phyloP scores from a whole-genome alignment of 768 basidiomycete genomes.

The Tulasnella sp. region DNA sequence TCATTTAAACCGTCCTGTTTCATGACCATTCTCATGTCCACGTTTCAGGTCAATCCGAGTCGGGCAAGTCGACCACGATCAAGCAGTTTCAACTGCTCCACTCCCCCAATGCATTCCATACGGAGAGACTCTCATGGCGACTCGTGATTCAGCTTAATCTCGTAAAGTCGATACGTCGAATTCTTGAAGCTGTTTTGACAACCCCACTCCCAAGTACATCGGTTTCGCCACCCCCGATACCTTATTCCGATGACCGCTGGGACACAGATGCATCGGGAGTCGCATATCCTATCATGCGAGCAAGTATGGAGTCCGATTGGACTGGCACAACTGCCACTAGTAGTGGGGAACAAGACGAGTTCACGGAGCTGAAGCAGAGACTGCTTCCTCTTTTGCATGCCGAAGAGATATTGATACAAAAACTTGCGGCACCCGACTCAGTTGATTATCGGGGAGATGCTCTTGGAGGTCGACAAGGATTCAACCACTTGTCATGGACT shows the following conservation, averaged over 20 bases:
- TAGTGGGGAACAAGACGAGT: constrained; percentile 10
- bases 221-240: background rate
- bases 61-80: constrained; percentile 58
- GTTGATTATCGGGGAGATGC: constrained; percentile 10
- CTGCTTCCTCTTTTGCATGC: constrained; percentile 10
- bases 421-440: constrained; percentile 12
- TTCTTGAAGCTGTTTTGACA: constrained; percentile 40
- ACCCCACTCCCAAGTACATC: constrained; percentile 13
- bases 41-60: constrained; percentile 41
- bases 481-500: constrained; percentile 13
- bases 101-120: constrained; percentile 46
- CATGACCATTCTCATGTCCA: constrained; percentile 1
- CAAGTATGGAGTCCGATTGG: background rate
- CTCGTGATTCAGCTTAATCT: constrained; percentile 57
- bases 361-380: constrained; percentile 7
- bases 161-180: constrained; percentile 45
- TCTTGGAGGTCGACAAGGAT: constrained; percentile 10
- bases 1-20: background rate
- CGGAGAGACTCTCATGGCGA: constrained; percentile 46
- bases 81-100: constrained; percentile 60
- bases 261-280: constrained; percentile 10
- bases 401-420: constrained; percentile 10
- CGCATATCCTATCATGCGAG: constrained; percentile 9
- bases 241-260: constrained; percentile 9
- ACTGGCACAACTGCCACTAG: background rate